phyloP scores from a whole-genome alignment of 352 stramenopile genomes.

The Globisporangium echinulatum region DNA sequence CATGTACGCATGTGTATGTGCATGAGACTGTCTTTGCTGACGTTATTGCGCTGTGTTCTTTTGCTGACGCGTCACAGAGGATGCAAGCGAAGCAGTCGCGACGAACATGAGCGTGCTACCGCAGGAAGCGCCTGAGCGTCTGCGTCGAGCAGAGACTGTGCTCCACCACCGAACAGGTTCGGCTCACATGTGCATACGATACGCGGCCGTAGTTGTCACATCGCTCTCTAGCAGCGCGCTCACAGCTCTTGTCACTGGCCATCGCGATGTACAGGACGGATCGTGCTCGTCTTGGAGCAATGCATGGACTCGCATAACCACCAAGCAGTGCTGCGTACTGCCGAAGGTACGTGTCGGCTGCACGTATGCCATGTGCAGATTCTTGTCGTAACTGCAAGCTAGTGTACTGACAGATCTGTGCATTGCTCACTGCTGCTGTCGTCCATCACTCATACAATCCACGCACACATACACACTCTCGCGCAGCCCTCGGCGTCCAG shows the following conservation, averaged over 20 bases:
- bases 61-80: too few species aligned
- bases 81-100: background rate
- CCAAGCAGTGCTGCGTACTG: slow-evolving; percentile 88
- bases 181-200: background rate
- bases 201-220: background rate
- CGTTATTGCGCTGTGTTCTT: too few species aligned
- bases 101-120: background rate
- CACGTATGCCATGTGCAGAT: too few species aligned
- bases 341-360: slow-evolving; percentile 46
- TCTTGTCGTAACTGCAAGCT: too few species aligned
- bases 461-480: background rate
- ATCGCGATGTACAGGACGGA: slow-evolving; percentile 20
- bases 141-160: slow-evolving; percentile 69
- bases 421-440: slow-evolving; percentile 18
- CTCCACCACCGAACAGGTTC: slow-evolving; percentile 47
- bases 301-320: slow-evolving; percentile 85
- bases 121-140: slow-evolving; percentile 37
- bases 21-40: background rate
- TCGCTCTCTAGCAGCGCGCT: background rate
- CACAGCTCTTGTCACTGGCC: background rate
- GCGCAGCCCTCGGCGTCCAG: slow-evolving; percentile 86
- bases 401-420: too few species aligned
- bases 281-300: slow-evolving; percentile 76
- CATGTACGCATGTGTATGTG: background rate
- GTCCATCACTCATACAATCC: slow-evolving; percentile 10